Evolutionary conservation across 768 basidiomycete species (phyloP), one percentile per base, ranked within the genome.

Genomic region (Rhizopogon rudus): DNA sequence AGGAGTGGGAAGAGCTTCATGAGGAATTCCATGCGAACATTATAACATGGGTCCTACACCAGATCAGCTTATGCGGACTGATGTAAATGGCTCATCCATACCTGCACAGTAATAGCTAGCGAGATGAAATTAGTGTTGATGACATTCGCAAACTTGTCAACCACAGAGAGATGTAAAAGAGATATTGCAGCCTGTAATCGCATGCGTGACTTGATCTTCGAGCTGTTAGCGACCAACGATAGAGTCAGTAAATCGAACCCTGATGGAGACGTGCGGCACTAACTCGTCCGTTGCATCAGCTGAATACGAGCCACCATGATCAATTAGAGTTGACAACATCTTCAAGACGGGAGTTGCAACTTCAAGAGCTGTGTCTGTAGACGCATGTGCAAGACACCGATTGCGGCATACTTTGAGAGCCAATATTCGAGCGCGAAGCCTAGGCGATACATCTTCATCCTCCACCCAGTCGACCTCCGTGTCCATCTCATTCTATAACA

Each of bases 161-260:
- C 74, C 0, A 82, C 78, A 1, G 82, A 80, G 10, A 99, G 75
- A 65, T 93, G 92, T 29, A 97, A 72, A 45, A 98, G 66, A 3
- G 88, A 92, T 3, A 86, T 71, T 0, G 88, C 88, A 5, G 94
- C 92, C 64, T 91, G 86, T 7, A 98, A 72, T 31, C 96, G 82
- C 72, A 98, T 76, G 16, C 93, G 84, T 3, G 89, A 82, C 65
- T 84, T 84, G 37, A 83, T 81, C 69, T 77, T 77, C 3, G 79
- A 76, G 60, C 87, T 87, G 51, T 7, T 50, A 48, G 20, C 10
- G 29, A n/a, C 40, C 52, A 17, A 5, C 39, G 29, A 16, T 51
- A 14, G n/a, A 14, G 61, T 65, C 41, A 70, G 57, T 22, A 52
- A 20, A 14, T 17, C 2, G 5, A 17, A n/a, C 35, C n/a, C 5